Base-by-base conservation (phyloP, 345 rosid species). In the Eucalyptus shirleyi region DNA sequence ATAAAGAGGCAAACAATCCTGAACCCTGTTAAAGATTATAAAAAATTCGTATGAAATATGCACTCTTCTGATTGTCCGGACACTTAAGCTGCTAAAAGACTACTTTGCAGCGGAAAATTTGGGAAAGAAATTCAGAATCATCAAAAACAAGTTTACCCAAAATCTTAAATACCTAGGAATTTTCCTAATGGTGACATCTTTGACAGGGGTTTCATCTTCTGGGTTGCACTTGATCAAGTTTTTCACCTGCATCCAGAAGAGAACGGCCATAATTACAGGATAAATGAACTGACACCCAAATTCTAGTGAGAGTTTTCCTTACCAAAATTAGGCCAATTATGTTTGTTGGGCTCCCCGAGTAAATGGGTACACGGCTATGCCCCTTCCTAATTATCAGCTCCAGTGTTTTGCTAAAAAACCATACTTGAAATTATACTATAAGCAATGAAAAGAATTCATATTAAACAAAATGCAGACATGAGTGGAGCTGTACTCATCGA, bases 291-390 rank as follows among this genome's bases (percentile, higher is more conserved):
- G 30, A 65, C 49, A 44, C n/a, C 83, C 55, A 32, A 82, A 62
- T 9, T 11, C 28, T 28, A 15, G 11, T 28, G 88, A 34, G 37
- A 62, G n/a, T 26, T 67, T 49, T 12, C 51, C 93, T 94, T 91
- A 96, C 98, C 96, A 96, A 90, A 89, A 96, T 95, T 51, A 90
- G 94, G 60, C 99, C 97, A 28, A 97, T 90, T 83, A 96, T 94
- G 88, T 92, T 92, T 50, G 87, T 89, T 19, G 93, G 93, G 53
- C 55, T 86, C 28, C 92, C 95, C 1, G 94, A 92, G 91, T 94
- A 95, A 69, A 95, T 91, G 16, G 98, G 99, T 32, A 97, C 90
- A 34, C 99, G 95, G 87, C 99, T 97, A 62, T 94, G 97, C 51
- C 99, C 99, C 92, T 94, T 92, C 89, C 94, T 93, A 87, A 95